These are phyloP conservation scores for Yamadazyma atmosphaerica DNA, from an alignment of 1,139 yeast genomes.

Conservation along the genomic window DNA sequence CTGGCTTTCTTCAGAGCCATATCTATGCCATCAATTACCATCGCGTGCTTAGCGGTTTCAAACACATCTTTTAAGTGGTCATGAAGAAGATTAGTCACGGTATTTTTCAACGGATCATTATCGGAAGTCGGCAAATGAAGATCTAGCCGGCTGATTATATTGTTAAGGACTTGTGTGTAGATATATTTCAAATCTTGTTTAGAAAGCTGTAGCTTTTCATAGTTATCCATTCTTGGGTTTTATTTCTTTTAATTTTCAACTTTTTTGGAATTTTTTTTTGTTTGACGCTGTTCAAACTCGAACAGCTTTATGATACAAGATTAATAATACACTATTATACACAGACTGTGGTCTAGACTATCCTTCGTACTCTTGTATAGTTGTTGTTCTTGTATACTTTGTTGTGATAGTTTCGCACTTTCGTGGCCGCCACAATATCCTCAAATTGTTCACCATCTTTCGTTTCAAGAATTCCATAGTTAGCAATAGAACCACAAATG, in stretches of 20 bases:
- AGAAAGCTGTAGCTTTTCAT: slow-evolving; percentile 46
- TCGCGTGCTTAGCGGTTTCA: slow-evolving; percentile 50
- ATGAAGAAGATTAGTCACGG: slow-evolving; percentile 44
- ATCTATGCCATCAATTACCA: slow-evolving; percentile 51
- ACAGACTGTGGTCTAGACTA: too few relatives aligned
- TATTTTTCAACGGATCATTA: slow-evolving; percentile 46
- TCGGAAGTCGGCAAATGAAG: slow-evolving; percentile 48
- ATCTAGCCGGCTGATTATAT: slow-evolving; percentile 43
- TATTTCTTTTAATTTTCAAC: too few relatives aligned
- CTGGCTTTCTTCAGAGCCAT: slow-evolving; percentile 16
- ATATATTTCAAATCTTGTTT: slow-evolving; percentile 51
- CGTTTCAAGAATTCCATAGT: too few relatives aligned
- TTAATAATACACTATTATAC: too few relatives aligned
- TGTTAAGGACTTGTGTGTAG: slow-evolving; percentile 41
- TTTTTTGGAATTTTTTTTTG: background rate
- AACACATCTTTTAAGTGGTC: slow-evolving; percentile 49
- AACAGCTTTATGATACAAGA: too few relatives aligned
- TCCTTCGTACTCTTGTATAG: too few relatives aligned
- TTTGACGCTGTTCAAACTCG: too few relatives aligned
- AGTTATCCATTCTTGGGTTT: slow-evolving; percentile 21
- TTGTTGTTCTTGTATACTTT: slow-evolving; percentile 1
- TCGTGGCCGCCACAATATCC: too few relatives aligned
- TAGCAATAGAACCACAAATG: too few relatives aligned
- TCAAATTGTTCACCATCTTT: too few relatives aligned
- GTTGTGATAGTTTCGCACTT: too few relatives aligned